Percentiles rank a stretch among this genome's conserved stretches.
Evolutionary conservation across 116 monocot genomes (phyloP).

Genomic region (Phalaenopsis hybrid): DNA sequence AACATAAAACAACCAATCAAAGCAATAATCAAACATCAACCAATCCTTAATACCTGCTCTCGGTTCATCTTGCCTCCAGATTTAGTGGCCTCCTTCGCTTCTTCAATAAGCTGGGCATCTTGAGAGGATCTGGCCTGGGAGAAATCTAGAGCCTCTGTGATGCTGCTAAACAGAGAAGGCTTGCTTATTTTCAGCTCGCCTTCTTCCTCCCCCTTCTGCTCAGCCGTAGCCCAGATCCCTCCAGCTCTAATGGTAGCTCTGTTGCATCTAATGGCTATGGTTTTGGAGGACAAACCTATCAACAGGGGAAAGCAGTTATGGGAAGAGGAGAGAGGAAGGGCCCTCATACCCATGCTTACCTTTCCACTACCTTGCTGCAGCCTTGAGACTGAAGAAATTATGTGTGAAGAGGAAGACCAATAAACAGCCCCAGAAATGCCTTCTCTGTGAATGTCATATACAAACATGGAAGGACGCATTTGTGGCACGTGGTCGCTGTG

Average conservation of each 20-base stretch:
- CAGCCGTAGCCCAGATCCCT: slow-evolving; percentile 36
- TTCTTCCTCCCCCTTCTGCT: slow-evolving; percentile 10
- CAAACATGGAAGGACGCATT: background rate
- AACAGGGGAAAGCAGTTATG: slow-evolving; percentile 25
- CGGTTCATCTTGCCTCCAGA: slow-evolving; percentile 68
- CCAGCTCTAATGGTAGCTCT: background rate
- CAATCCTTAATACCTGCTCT: slow-evolving; percentile 17
- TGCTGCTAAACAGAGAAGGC: slow-evolving; percentile 65
- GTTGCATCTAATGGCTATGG: slow-evolving; percentile 11
- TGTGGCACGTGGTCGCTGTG: background rate
- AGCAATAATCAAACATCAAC: background rate
- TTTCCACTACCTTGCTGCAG: background rate
- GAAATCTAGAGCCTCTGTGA: slow-evolving; percentile 87
- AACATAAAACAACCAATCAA: background rate
- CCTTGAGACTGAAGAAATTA: background rate
- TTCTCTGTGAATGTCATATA: background rate
- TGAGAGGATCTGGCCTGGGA: slow-evolving; percentile 70
- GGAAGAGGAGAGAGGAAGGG: slow-evolving; percentile 40
- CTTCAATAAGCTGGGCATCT: slow-evolving; percentile 71
- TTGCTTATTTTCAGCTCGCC: slow-evolving; percentile 26
- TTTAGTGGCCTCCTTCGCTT: slow-evolving; percentile 66
- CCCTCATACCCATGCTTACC: slow-evolving; percentile 25
- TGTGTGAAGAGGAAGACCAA: background rate
- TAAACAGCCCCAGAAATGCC: background rate
- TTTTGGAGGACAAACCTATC: slow-evolving; percentile 1